phyloP scores from a whole-genome alignment of 192 early-diverging fungal species.

The Gigaspora rosea region DNA sequence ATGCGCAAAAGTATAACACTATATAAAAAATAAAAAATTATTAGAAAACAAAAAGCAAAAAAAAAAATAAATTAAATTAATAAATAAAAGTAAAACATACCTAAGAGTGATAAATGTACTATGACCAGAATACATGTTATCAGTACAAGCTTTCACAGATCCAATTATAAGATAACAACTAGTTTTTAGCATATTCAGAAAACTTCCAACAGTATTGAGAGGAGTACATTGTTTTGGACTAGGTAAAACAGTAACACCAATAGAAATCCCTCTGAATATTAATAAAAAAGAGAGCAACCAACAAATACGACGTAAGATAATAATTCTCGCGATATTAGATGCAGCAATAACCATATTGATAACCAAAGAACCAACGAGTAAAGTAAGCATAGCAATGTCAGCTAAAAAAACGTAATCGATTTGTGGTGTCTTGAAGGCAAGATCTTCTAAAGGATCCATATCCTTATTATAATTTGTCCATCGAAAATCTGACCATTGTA shows the following conservation, averaged over 20 bases:
- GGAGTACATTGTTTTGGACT: conserved; percentile 42
- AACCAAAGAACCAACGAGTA: conserved; percentile 39
- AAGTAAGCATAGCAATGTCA: conserved; percentile 43
- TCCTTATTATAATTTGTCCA: conserved; percentile 36
- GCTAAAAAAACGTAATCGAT: conserved; percentile 33
- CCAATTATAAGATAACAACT: conserved; percentile 42
- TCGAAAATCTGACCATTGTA: conserved; percentile 46
- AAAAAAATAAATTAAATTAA: background rate
- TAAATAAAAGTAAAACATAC: background rate
- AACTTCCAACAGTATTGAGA: conserved; percentile 17
- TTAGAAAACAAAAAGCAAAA: background rate
- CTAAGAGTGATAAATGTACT: conserved; percentile 40
- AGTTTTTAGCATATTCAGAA: conserved; percentile 38
- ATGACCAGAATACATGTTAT: conserved; percentile 49
- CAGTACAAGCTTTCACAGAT: conserved; percentile 43
- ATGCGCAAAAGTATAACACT: conserved; percentile 45
- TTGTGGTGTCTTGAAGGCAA: conserved; percentile 41
- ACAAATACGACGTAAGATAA: conserved; percentile 40
- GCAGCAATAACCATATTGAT: conserved; percentile 38
- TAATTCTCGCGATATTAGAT: conserved; percentile 34
- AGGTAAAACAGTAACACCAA: conserved; percentile 44
- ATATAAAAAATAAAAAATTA: background rate
- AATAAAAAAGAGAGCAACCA: conserved; percentile 41
- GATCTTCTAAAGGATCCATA: conserved; percentile 36
- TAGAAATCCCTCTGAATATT: conserved; percentile 36